Evolutionary conservation across 345 rosid genomes (phyloP).

Genomic region (Arabidopsis arenosa): DNA sequence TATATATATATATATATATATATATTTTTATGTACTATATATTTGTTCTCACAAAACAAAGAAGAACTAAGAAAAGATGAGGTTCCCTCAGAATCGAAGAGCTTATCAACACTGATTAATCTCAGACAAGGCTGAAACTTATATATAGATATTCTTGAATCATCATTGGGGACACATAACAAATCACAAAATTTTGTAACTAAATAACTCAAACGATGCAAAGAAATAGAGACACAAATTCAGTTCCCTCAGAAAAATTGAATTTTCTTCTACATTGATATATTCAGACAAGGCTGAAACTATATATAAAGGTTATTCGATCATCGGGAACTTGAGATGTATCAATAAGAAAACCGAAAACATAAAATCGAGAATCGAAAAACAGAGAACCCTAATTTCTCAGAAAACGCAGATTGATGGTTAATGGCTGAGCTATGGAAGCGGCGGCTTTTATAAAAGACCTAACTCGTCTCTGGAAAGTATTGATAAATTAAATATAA

Average conservation of each 20-base stretch:
- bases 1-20: no score
- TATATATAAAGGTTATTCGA: constrained; percentile 24
- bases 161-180: constrained; percentile 28
- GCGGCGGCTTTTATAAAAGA: constrained; percentile 44
- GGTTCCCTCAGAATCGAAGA: constrained; percentile 44
- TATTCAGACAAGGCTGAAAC: constrained; percentile 47
- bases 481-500: not conserved
- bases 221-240: not conserved
- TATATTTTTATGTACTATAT: no score
- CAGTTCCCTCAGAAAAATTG: constrained; percentile 38
- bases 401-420: not conserved
- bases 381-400: constrained; percentile 3
- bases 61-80: not conserved
- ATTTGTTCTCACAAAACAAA: not conserved
- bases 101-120: constrained; percentile 42
- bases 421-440: not conserved
- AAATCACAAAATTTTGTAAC: no score
- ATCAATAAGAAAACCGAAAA: not conserved
- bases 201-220: not conserved
- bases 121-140: constrained; percentile 51
- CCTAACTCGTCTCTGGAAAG: constrained; percentile 26
- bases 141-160: constrained; percentile 36
- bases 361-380: not conserved
- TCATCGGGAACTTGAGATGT: constrained; percentile 31
- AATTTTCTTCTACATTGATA: constrained; percentile 27